A percentile compares a stretch with the other conserved stretches of the same genome.
Evolutionary conservation across 805 yeast genomes (phyloP).

Genomic region (Candida germanica): DNA sequence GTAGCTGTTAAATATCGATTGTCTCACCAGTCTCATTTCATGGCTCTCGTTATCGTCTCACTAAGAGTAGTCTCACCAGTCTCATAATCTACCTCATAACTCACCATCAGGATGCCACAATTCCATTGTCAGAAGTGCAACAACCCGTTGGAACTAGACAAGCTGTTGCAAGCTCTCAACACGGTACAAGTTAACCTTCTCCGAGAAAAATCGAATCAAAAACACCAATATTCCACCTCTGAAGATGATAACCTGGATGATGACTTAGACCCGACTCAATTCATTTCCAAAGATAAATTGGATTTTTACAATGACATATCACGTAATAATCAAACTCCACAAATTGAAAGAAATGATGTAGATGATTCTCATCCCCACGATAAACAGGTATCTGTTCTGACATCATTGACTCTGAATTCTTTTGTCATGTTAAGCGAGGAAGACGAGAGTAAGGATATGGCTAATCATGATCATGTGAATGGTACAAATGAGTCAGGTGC

Average conservation of each 20-base stretch:
- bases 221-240: not conserved
- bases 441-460: conserved; percentile 1
- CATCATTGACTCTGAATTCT: conserved; percentile 17
- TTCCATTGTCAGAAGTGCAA: conserved; percentile 60
- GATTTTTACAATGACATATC: conserved; percentile 31
- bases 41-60: too few species aligned
- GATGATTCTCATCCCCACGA: conserved; percentile 23
- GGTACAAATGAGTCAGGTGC: conserved; percentile 10
- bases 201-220: conserved; percentile 27
- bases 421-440: conserved; percentile 19
- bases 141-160: conserved; percentile 54
- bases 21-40: too few species aligned
- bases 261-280: conserved; percentile 27
- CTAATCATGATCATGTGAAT: conserved; percentile 6
- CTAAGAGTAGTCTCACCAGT: too few species aligned
- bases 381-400: conserved; percentile 12
- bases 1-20: too few species aligned
- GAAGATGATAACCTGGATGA: conserved; percentile 5
- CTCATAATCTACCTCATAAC: too few species aligned
- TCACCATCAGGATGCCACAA: too few species aligned
- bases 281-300: conserved; percentile 39
- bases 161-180: conserved; percentile 49
- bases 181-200: conserved; percentile 56
- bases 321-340: conserved; percentile 17
- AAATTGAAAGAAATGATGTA: conserved; percentile 21